Base-by-base conservation (phyloP, 352 stramenopile genomes). In the Phytopythium vexans region DNA sequence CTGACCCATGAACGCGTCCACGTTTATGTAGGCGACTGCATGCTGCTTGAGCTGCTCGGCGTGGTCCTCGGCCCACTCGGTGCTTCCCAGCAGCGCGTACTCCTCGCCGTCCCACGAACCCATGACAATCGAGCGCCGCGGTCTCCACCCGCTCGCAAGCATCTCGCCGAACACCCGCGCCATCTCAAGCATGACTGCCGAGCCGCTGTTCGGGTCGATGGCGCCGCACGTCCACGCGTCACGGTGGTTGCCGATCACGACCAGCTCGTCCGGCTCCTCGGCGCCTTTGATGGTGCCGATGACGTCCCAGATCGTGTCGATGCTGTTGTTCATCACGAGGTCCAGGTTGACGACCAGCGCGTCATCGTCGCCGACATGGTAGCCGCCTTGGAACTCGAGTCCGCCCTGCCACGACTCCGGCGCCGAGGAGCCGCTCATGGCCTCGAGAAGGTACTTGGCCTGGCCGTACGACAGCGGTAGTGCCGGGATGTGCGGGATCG, bases 221-320 rank as follows among this genome's bases (percentile, higher is more conserved):
- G 79, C 82, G 16, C 80, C 82, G 52, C 79, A 89, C 8, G 91
- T 72, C 82, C 82, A 92, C 6, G 79, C 82, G 57, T 92, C 79
- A 44, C 82, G 68, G 55, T 92, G 82, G 63, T 89, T 92, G 27
- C 79, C 77, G 4, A 89, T 55, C 12, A 90, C 46, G 16, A 89
- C 62, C n/a, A 74, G 77, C 56, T 77, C 54, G 41, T 84, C 73
- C 8, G 76, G 56, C 16, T 65, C 50, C 8, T 64, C 58, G 0
- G 32, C 40, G 15, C 71, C 77, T 14, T 77, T 54, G n/a, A 65
- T 60, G 16, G 46, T 65, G 34, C 72, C 84, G 31, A 96, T 84
- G 3, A 96, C 85, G 62, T 97, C 91, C 82, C 86, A 92, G 49
- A 94, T 82, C 7, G 64, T 57, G 5, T 55, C 58, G 3, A 84